These are phyloP conservation scores for Candolleomyces aberdarensis DNA, from an alignment of 768 basidiomycete species.

Conservation along the genomic window DNA sequence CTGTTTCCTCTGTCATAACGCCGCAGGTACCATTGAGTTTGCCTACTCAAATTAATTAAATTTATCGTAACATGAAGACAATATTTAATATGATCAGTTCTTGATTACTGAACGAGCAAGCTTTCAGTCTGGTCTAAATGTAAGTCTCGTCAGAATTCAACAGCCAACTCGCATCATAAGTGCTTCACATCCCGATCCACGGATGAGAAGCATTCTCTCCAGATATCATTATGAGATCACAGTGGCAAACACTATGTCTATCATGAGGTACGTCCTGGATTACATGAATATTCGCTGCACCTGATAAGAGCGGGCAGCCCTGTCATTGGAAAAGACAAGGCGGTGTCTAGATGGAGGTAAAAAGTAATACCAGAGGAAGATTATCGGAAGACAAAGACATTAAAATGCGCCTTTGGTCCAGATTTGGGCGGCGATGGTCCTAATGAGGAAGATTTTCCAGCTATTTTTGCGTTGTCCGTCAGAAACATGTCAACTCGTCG, in stretches of 20 bases:
- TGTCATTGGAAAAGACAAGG: slow-evolving; percentile 11
- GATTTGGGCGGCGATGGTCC: slow-evolving; percentile 15
- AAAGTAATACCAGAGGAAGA: background rate
- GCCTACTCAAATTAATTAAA: no score
- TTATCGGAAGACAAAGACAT: slow-evolving; percentile 10
- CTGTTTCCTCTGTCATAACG: background rate
- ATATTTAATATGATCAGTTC: no score
- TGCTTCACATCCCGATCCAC: no score
- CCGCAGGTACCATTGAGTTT: no score
- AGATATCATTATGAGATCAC: no score
- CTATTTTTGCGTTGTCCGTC: slow-evolving; percentile 8
- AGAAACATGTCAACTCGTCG: background rate
- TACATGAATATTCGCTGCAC: background rate
- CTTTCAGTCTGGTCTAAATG: background rate
- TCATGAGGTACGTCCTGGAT: background rate
- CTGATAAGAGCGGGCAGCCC: background rate
- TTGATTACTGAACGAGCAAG: no score
- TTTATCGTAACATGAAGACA: no score
- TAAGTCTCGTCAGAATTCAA: background rate
- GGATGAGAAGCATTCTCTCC: no score
- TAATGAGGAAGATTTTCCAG: slow-evolving; percentile 13
- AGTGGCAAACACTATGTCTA: no score
- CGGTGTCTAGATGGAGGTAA: background rate
- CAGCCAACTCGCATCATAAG: background rate
- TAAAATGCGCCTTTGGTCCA: background rate